Evolutionary conservation across 768 basidiomycete species (phyloP).

Genomic region (Panaeolus cyanescens): DNA sequence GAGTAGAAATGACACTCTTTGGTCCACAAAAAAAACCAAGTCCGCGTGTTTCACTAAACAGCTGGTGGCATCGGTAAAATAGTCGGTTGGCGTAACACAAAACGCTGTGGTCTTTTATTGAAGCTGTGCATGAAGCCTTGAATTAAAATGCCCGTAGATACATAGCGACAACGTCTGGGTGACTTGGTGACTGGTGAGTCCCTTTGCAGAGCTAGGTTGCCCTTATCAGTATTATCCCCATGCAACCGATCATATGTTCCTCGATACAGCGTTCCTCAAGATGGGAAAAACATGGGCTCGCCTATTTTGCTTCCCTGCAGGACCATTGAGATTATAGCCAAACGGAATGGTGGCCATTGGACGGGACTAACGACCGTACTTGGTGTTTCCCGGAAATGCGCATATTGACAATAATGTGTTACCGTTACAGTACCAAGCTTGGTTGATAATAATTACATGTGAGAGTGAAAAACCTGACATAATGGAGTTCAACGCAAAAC

Average conservation of each 20-base stretch:
- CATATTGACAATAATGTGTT: not conserved
- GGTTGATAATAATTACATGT: not conserved
- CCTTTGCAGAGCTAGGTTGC: not conserved
- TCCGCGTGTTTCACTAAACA: not conserved
- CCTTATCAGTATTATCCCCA: not conserved
- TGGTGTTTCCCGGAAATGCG: not conserved
- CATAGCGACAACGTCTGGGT: not conserved
- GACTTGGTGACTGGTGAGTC: not conserved
- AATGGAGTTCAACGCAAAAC: too few relatives aligned
- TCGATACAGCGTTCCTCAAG: not conserved
- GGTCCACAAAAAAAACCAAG: not conserved
- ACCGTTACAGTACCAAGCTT: not conserved
- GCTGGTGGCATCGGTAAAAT: not conserved
- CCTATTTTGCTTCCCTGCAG: constrained; percentile 3
- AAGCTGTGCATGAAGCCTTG: not conserved
- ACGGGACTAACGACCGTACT: not conserved
- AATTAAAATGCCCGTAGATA: not conserved
- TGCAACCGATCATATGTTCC: not conserved
- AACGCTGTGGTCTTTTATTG: not conserved
- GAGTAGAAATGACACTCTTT: too few relatives aligned
- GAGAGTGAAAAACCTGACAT: not conserved
- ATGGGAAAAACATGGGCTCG: not conserved
- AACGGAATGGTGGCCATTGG: not conserved
- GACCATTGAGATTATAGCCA: not conserved
- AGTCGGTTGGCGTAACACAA: not conserved